Base-by-base conservation (phyloP, 2,329 filamentous ascomycete species). In the Colletotrichum gloeosporioides region DNA sequence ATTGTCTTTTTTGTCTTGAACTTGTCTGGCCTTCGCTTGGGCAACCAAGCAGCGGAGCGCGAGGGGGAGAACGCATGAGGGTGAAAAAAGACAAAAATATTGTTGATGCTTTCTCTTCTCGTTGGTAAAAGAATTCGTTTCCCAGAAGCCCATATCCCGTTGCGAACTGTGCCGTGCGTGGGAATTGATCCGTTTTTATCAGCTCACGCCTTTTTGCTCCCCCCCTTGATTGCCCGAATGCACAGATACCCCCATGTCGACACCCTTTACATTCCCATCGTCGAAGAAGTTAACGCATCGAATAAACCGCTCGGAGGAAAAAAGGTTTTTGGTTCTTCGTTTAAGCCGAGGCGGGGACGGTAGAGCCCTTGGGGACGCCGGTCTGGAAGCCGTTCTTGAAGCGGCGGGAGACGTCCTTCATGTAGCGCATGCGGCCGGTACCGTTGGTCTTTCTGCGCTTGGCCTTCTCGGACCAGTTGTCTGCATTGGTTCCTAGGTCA, bases 381-480 rank as follows among this genome's bases (percentile, higher is more conserved):
- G 90, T 92, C 91, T 95, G 96, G 95, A 99, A 99, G 84, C 96
- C 96, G 91, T 99, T 99, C 92, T 94, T 95, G 93, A 98, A 98
- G 90, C 93, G 93, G 88, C 97, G 94, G 86, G 96, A 91, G 87
- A 99, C 93, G 85, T 92, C 92, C 92, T 98, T 98, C 87, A 99
- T 92, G 91, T 96, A 95, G 87, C 95, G 93, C 94, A 96, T 97
- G 89, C 97, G 95, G 88, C 97, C 97, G 86, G 95, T 96, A 85
- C 97, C 97, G 87, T 95, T 96, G 86, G 96, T 98, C 96, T 98
- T 99, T 94, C 97, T 98, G 89, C 97, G 93, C 95, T 99, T 99
- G 85, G 96, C 96, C 95, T 99, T 99, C 93, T 99, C 96, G 89
- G 95, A 93, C 97, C 97, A 99, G 95, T 99, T 98, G 94, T 94